Conservation (phyloP, 345 rosid species). For the Reutealis trisperma region DNA sequence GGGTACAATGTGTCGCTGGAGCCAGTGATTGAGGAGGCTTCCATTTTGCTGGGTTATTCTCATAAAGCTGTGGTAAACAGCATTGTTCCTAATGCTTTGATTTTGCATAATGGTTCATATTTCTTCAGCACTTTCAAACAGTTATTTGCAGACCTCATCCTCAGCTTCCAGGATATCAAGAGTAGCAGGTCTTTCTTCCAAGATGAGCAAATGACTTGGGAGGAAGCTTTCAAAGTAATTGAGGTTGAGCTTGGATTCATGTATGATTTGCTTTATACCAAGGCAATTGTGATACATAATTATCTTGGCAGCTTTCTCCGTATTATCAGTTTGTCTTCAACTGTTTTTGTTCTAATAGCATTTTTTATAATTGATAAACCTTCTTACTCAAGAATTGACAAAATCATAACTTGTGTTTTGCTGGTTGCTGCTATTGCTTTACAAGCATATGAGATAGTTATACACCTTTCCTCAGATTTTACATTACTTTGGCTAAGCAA, state of each 20-base stretch:
- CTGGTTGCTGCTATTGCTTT: constrained; percentile 23
- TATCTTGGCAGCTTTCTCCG: constrained; percentile 11
- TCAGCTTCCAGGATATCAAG: constrained; percentile 10
- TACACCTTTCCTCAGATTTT: constrained; percentile 17
- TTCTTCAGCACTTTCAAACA: constrained; percentile 4
- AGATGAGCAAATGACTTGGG: neutral
- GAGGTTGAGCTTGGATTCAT: constrained; percentile 18
- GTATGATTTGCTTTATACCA: constrained; percentile 35
- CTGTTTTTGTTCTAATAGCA: neutral
- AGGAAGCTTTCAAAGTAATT: constrained; percentile 12
- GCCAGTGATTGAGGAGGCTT: constrained; percentile 9
- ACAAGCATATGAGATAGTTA: constrained; percentile 24
- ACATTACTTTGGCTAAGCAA: constrained; percentile 13
- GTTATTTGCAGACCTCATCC: constrained; percentile 19
- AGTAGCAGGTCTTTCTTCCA: constrained; percentile 6
- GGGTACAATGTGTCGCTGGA: constrained; percentile 9
- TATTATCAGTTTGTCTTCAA: constrained; percentile 7
- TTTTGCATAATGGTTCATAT: constrained; percentile 8
- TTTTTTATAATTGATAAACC: constrained; percentile 8
- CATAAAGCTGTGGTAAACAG: neutral
- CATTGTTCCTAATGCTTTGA: neutral
- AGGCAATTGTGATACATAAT: constrained; percentile 14
- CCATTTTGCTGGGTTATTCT: neutral
- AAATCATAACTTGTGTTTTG: constrained; percentile 21
- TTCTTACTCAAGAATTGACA: constrained; percentile 12